phyloP scores from a whole-genome alignment of 176 grass and related monocot species.

The Musa acuminata region DNA sequence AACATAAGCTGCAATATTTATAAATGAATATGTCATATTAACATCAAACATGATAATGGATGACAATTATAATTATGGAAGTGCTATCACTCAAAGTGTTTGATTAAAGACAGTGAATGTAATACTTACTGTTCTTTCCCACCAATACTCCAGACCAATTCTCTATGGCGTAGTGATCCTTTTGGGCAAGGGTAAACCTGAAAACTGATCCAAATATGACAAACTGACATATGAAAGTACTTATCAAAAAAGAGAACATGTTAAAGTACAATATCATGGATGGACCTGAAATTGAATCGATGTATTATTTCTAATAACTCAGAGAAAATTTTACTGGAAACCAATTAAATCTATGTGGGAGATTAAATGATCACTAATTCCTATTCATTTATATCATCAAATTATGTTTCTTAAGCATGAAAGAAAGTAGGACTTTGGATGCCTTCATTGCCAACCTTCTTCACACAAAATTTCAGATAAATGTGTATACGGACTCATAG shows the following conservation, averaged over 20 bases:
- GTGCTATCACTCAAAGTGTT: not conserved
- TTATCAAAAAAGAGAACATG: not conserved
- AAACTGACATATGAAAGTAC: not conserved
- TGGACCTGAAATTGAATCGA: not conserved
- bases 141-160: conserved; percentile 62
- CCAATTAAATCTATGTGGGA: not conserved
- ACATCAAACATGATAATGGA: not conserved
- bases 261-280: not conserved
- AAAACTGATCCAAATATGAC: conserved; percentile 16
- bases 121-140: conserved; percentile 85
- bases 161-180: conserved; percentile 77
- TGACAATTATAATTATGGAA: too few species aligned
- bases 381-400: not conserved
- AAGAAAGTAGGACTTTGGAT: not conserved
- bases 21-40: not conserved
- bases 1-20: not conserved
- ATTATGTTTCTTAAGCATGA: not conserved
- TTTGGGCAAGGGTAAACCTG: conserved; percentile 97
- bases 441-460: not conserved
- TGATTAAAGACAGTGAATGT: not conserved
- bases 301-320: not conserved
- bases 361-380: not conserved
- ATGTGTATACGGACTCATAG: not conserved
- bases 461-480: not conserved
- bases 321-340: not conserved